Base-by-base conservation (phyloP, 208 protist genomes). In the Trypanosoma brucei region DNA sequence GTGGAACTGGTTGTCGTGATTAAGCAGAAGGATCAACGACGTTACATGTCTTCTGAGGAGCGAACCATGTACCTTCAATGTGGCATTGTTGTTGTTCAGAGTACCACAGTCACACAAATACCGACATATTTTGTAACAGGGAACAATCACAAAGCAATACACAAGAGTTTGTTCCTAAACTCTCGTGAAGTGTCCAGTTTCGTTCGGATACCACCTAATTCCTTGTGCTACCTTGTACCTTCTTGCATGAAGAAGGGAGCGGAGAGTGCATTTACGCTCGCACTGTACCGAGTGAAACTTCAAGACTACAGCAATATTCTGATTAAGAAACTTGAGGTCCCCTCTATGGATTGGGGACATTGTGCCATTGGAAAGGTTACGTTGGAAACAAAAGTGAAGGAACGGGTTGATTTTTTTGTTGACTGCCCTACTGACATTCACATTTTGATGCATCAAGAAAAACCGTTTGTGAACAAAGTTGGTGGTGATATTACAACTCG, bases 221-320 rank as follows among this genome's bases (percentile, higher is more conserved):
- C 71, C 6, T 46, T 72, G n/a, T 77, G 71, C 50, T 77, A 77
- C 54, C 59, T 77, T 55, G 71, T 77, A 1, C 71, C 71, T 8
- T 77, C 63, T 13, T 68, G 65, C 53, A 59, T 77, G 64, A 49
- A 48, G 44, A 59, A 59, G 37, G 71, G 71, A 34, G 59, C 46
- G 13, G 69, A 76, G 58, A 62, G 57, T 34, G 34, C n/a, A 4
- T 77, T 77, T 22, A 70, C 70, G 3, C 30, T 75, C 42, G 70
- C 70, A 22, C 54, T 68, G 1, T 70, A 75, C 50, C 39, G 46
- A 22, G 70, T 75, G 63, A 33, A 36, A 11, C 40, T 35, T n/a
- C 44, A 61, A 33, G 53, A 69, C 35, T 68, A 65, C 31, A 62
- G 53, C 38, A 34, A 11, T 22, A 6, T 75, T 14, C 38, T 55